Conservation (phyloP, 2,329 filamentous ascomycete species). For the Emmonsiellopsis sp. region DNA sequence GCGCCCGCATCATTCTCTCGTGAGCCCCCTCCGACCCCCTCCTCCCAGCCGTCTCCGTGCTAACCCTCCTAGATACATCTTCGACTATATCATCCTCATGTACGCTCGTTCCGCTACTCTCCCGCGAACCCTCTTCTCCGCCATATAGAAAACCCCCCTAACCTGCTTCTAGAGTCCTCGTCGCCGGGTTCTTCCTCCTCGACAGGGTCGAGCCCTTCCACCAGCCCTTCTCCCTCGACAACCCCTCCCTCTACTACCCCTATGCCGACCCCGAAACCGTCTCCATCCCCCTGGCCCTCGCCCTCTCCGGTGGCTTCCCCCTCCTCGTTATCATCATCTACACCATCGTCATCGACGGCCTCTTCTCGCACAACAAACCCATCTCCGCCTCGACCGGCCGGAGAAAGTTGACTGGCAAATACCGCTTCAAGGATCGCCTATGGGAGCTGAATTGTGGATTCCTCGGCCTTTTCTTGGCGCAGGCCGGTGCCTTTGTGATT, state of each 20-base stretch:
- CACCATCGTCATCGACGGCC: conserved; percentile 48
- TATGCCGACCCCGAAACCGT: conserved; percentile 48
- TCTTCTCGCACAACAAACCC: conserved; percentile 44
- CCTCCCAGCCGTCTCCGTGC: not conserved
- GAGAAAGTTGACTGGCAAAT: conserved; percentile 34
- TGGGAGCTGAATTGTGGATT: conserved; percentile 55
- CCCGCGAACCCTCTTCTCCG: conserved; percentile 4
- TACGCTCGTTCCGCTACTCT: conserved; percentile 22
- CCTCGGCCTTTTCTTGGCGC: conserved; percentile 45
- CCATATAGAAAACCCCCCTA: conserved; percentile 3
- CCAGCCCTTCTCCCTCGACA: conserved; percentile 48
- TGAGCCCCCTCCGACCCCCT: conserved; percentile 23
- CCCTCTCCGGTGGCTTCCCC: conserved; percentile 42
- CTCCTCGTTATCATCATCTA: conserved; percentile 44
- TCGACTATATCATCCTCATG: conserved; percentile 52
- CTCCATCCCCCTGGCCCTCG: conserved; percentile 39
- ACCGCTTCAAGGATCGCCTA: conserved; percentile 46
- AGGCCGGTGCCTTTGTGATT: conserved; percentile 47
- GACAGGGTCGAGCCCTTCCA: conserved; percentile 47
- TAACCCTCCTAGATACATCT: conserved; percentile 38
- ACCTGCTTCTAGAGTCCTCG: conserved; percentile 35
- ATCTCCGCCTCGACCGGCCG: conserved; percentile 24
- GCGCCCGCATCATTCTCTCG: conserved; percentile 44
- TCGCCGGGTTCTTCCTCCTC: conserved; percentile 42
- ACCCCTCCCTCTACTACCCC: conserved; percentile 49